Evolutionary conservation across 306 rosid genomes (phyloP), one percentile per base, ranked within the genome.

Genomic region (Vigna nakashimae): DNA sequence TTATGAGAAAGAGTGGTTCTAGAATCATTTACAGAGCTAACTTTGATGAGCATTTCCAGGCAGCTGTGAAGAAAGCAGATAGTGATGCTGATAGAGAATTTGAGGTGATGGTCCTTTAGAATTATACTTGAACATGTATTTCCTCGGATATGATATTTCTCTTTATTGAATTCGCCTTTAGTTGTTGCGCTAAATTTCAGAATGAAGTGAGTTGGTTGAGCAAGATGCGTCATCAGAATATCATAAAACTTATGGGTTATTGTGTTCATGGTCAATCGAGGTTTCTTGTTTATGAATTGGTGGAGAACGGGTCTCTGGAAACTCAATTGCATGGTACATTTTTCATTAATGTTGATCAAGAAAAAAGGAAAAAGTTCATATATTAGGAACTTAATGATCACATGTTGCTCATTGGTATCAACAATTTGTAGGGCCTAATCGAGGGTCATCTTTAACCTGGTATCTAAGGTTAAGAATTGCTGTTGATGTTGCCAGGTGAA

Each of bases 201-300:
- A 92, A 92, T 83, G 98, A 92, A 87, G 89, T 92, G 82, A 89
- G 82, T 83, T 92, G 91, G 91, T 80, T 94, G 88, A 84, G 94
- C 82, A 91, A 88, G 83, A 90, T 92, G 18, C 83, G 86, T 68
- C 96, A 94, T 82, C 94, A 92, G 85, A 92, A 92, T 75, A 89
- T 94, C 69, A 82, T 89, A 68, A 89, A 88, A 80, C 92, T 94
- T 79, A 81, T 92, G 77, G 96, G 98, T 36, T 91, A 89, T 64
- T 92, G 94, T 51, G 82, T 90, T 65, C 85, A 90, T 53, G 91
- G 89, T 6, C 88, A 89, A 72, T 87, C 96, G 13, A 88, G 95
- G 88, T 89, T 92, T 74, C 92, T 92, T 77, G 86, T 94, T 42
- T 90, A 89, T 78, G 97, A 94, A 75, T 83, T 89, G 86, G 82